Evolutionary conservation across 768 basidiomycete genomes (phyloP), one percentile per base, ranked within the genome.

Genomic region (Amyloporia xantha): DNA sequence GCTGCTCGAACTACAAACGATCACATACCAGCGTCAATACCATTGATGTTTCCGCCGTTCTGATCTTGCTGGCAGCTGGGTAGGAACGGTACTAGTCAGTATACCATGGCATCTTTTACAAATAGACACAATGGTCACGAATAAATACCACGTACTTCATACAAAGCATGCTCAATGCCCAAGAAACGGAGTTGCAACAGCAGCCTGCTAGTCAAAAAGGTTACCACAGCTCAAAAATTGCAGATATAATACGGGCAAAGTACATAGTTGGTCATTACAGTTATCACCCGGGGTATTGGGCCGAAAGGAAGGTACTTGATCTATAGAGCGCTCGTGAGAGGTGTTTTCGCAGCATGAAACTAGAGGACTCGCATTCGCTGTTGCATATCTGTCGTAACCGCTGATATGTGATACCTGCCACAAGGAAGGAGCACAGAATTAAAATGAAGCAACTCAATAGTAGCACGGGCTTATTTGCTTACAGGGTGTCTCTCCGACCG

Each of bases 401-500:
- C 41, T 56, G 48, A 28, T 56, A 55, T 5, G 54, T 55, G 11
- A 27, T 41, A 38, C 54, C 54, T 55, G 28, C 27, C 15, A 7
- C 30, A 7, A 15, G 7, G 30, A 23, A 28, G 26, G 10, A 5
- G 12, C 13, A 23, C 6, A 5, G 4, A 13, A 1, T n/a, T 19
- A 23, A 25, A 12, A 21, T 46, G 15, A 41, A 44, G 11, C 12
- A 20, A n/a, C 27, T 13, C 15, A 15, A 15, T 7, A 33, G 6
- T 4, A 10, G 17, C 11, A 10, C 11, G 3, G 17, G 3, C 21
- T 6, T 33, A 33, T 9, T 10, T 9, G 48, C 55, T 41, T 13
- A 53, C 55, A 56, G 12, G 55, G 55, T 1, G 55, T 50, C 24
- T 56, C 54, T 17, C 54, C 54, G 1, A 56, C 54, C 19, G 52